Base-by-base conservation (phyloP, 2,329 filamentous ascomycete species). In the Diaporthe ilicicola region DNA sequence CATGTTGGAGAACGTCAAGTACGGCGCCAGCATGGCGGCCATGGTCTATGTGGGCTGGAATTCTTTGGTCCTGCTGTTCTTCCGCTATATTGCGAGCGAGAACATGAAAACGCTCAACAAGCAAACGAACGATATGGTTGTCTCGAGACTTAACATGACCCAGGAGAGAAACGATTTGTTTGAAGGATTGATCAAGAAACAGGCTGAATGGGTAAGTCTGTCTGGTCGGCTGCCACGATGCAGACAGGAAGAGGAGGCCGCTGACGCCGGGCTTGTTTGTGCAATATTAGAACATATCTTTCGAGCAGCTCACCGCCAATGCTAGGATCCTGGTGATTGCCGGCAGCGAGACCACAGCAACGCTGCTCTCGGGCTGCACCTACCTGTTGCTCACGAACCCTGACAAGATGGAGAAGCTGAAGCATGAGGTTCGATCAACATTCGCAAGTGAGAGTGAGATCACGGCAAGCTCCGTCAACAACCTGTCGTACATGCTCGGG, bases 381-480 rank as follows among this genome's bases (percentile, higher is more conserved):
- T 74, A 73, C 51, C 39, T 73, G 61, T 64, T 77, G 15, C 67
- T 74, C 7, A 66, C 53, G 8, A 77, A 80, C 37, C 78, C 77
- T 3, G 51, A 75, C 1, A 69, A 69, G 15, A 70, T 79, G 22
- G 48, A 75, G 24, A 80, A 74, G 37, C 44, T 84, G 37, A 75
- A 74, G 15, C n/a, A 76, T 1, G 82, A 84, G 75, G 75, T 84
- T 4, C 78, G 81, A 2, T 71, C 74, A 1, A 42, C 76, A 4
- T 83, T 83, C 65, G 59, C 71, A 4, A 74, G 39, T 0, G 76
- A 79, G 39, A 74, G 78, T 0, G 78, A 82, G 10, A 83, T 84
- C 61, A 76, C 73, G 15, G 72, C 80, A 24, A 70, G 72, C 9
- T 75, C 75, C 7, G 75, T 78, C 4, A 72, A 73, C 55, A 71